These are phyloP conservation scores for Xylaria grammica DNA, from an alignment of 495 filamentous ascomycete genomes.

Conservation along the genomic window DNA sequence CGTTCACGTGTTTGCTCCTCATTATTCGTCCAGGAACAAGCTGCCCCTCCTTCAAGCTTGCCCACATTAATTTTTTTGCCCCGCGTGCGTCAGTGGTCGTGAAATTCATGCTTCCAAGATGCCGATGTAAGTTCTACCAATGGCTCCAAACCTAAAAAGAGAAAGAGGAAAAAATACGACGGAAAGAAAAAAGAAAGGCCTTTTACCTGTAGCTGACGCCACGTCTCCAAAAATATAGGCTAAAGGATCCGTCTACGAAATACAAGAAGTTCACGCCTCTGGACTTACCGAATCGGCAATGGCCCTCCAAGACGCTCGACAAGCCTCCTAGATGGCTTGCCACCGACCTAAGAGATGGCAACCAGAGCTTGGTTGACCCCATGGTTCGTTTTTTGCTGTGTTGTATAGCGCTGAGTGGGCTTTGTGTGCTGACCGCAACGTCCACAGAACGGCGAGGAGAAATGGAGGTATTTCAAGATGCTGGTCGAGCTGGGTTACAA, in stretches of 20 bases:
- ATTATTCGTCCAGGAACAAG: too few relatives aligned
- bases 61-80: too few relatives aligned
- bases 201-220: background rate
- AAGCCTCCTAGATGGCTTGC: conserved; percentile 86
- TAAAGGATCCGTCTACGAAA: conserved; percentile 92
- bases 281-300: conserved; percentile 84
- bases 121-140: conserved; percentile 36
- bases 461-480: conserved; percentile 95
- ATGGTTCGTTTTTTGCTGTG: conserved; percentile 64
- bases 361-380: conserved; percentile 85
- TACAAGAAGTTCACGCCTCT: conserved; percentile 80
- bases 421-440: conserved; percentile 32
- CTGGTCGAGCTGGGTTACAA: conserved; percentile 93
- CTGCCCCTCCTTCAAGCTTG: too few relatives aligned
- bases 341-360: conserved; percentile 80
- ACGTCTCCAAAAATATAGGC: conserved; percentile 58
- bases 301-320: conserved; percentile 80
- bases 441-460: conserved; percentile 90
- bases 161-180: background rate
- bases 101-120: too few relatives aligned
- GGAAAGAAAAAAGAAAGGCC: background rate
- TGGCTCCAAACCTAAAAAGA: conserved; percentile 12
- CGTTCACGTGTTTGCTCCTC: too few relatives aligned
- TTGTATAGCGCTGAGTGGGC: background rate
- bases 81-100: too few relatives aligned